Conservation (phyloP, 805 yeast species). For the Candida incommunis region DNA sequence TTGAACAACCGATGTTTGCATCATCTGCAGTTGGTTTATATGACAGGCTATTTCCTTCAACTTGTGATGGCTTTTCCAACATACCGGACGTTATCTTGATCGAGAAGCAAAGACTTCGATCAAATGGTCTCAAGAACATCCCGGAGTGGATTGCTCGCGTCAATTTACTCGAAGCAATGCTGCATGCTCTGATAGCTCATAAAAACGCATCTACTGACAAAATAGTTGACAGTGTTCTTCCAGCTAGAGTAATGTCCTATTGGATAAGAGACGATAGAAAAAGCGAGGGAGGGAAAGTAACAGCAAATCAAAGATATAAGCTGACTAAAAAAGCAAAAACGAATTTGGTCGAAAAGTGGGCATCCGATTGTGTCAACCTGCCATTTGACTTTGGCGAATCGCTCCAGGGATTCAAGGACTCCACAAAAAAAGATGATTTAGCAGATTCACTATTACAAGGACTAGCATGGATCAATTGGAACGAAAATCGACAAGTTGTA, state of each 20-base stretch:
- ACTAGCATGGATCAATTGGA: conserved; percentile 34
- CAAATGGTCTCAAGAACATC: conserved; percentile 31
- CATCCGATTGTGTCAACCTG: conserved; percentile 4
- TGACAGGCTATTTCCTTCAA: conserved; percentile 2
- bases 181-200: conserved; percentile 19
- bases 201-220: conserved; percentile 6
- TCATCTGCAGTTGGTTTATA: conserved; percentile 11
- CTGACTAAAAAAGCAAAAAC: conserved; percentile 13
- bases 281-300: neutral
- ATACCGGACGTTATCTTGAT: conserved; percentile 31
- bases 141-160: conserved; percentile 38
- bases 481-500: conserved; percentile 16
- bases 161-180: conserved; percentile 40
- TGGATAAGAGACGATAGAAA: conserved; percentile 9
- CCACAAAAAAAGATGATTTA: conserved; percentile 46
- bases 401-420: neutral
- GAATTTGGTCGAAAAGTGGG: conserved; percentile 11
- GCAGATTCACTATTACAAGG: conserved; percentile 56
- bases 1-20: conserved; percentile 17
- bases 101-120: conserved; percentile 44
- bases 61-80: neutral
- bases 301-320: conserved; percentile 6
- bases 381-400: conserved; percentile 5
- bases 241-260: conserved; percentile 12
- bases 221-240: conserved; percentile 12